These are phyloP conservation scores for Claviceps fusiformis DNA, from an alignment of 2,329 filamentous ascomycete species.

Conservation along the genomic window DNA sequence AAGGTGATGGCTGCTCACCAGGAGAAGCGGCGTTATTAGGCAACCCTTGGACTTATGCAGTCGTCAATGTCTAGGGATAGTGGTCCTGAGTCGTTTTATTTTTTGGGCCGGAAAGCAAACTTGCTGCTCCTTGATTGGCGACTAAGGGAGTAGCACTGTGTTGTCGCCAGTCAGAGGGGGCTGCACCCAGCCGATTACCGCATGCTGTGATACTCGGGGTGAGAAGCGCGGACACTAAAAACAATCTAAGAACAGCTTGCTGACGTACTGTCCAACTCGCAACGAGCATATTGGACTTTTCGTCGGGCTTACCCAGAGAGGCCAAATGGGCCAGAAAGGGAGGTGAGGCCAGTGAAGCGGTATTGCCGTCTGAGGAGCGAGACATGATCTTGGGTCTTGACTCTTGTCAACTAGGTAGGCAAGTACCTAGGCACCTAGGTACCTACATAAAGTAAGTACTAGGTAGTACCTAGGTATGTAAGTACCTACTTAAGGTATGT, in stretches of 20 bases:
- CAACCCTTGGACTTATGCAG: neutral
- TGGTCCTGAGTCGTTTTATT: neutral
- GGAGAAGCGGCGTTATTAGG: neutral
- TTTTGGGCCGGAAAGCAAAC: neutral
- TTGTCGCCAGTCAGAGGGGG: neutral
- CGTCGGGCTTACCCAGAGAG: too few relatives aligned
- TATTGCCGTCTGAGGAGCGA: neutral
- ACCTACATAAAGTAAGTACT: too few relatives aligned
- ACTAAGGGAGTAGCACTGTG: neutral
- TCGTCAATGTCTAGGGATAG: neutral
- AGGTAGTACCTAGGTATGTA: too few relatives aligned
- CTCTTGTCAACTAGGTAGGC: neutral
- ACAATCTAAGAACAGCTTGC: neutral
- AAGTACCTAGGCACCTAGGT: too few relatives aligned
- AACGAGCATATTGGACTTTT: neutral
- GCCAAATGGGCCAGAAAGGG: neutral
- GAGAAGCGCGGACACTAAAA: neutral
- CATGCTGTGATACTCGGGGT: neutral
- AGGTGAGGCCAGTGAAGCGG: neutral
- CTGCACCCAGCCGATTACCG: neutral
- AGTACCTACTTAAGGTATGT: too few relatives aligned
- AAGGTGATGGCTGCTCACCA: conserved; percentile 3
- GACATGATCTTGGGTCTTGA: neutral
- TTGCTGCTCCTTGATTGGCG: neutral
- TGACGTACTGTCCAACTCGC: neutral